phyloP scores from a whole-genome alignment of 2,329 filamentous ascomycete species.

The Ceratocystiopsis brevicomis region DNA sequence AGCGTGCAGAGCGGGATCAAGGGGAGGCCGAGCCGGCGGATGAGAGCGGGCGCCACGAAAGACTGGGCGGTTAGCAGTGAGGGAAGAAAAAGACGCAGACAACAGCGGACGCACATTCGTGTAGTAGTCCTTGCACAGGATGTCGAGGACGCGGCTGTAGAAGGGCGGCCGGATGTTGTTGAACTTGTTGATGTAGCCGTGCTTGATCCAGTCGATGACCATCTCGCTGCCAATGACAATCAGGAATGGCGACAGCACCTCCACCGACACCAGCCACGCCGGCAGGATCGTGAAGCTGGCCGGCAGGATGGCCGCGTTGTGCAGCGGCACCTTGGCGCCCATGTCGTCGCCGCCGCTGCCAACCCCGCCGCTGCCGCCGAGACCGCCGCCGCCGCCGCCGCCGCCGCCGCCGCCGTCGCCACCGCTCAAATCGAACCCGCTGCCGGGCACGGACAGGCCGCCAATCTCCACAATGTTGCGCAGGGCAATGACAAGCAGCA shows the following conservation, averaged over 20 bases:
- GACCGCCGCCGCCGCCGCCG: too few relatives aligned
- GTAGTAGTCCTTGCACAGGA: slow-evolving; percentile 95
- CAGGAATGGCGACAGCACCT: slow-evolving; percentile 81
- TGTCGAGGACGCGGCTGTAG: slow-evolving; percentile 78
- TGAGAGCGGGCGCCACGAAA: slow-evolving; percentile 78
- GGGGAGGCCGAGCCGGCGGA: slow-evolving; percentile 72
- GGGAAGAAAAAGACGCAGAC: background rate
- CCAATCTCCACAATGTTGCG: slow-evolving; percentile 94
- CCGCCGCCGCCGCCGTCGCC: slow-evolving; percentile 1
- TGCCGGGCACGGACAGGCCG: slow-evolving; percentile 47
- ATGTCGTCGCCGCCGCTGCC: slow-evolving; percentile 20
- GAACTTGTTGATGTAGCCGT: slow-evolving; percentile 95
- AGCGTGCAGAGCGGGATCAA: slow-evolving; percentile 85
- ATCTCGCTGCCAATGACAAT: slow-evolving; percentile 93
- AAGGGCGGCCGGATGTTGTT: slow-evolving; percentile 89
- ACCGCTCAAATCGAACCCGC: slow-evolving; percentile 27
- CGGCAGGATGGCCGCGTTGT: slow-evolving; percentile 59
- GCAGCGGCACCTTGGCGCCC: slow-evolving; percentile 37
- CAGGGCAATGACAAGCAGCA: slow-evolving; percentile 88
- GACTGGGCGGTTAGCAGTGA: slow-evolving; percentile 30
- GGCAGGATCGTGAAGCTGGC: slow-evolving; percentile 83
- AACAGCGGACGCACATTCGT: slow-evolving; percentile 47
- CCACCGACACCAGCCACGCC: slow-evolving; percentile 55
- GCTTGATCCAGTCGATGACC: slow-evolving; percentile 91
- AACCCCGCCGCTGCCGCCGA: too few relatives aligned